Conservation (phyloP, 2,329 filamentous ascomycete species). For the Albophoma yamanashiensis region DNA sequence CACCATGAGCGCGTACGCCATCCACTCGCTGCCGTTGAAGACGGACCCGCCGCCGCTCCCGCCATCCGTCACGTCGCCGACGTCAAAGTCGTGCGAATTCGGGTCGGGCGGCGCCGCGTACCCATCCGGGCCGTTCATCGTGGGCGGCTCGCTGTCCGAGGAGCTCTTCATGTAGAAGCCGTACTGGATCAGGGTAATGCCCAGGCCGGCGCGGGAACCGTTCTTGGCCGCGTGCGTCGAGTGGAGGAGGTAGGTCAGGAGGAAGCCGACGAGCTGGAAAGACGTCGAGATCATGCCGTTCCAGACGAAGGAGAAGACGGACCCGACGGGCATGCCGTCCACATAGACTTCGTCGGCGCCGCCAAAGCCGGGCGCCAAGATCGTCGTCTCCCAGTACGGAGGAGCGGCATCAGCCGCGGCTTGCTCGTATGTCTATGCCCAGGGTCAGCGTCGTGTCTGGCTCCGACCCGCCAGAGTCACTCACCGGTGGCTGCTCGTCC, state of each 20-base stretch:
- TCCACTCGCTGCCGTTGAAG: slow-evolving; percentile 71
- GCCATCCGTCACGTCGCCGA: slow-evolving; percentile 48
- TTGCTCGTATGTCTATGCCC: slow-evolving; percentile 81
- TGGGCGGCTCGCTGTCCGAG: slow-evolving; percentile 29
- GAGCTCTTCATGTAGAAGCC: slow-evolving; percentile 86
- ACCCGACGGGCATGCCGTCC: slow-evolving; percentile 87
- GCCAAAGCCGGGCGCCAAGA: slow-evolving; percentile 81
- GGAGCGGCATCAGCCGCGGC: slow-evolving; percentile 92
- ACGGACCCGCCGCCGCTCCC: slow-evolving; percentile 33
- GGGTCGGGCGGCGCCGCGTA: slow-evolving; percentile 71
- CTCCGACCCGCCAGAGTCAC: slow-evolving; percentile 23
- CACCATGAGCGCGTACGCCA: slow-evolving; percentile 90
- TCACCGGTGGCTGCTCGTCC: slow-evolving; percentile 87
- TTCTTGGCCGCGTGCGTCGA: slow-evolving; percentile 98
- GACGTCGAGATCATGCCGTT: slow-evolving; percentile 96
- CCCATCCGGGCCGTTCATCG: slow-evolving; percentile 40
- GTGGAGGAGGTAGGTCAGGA: slow-evolving; percentile 94
- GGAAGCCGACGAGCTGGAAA: slow-evolving; percentile 93
- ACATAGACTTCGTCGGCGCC: slow-evolving; percentile 94
- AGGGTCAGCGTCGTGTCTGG: slow-evolving; percentile 20
- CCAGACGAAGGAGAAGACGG: slow-evolving; percentile 80
- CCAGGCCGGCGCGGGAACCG: slow-evolving; percentile 85
- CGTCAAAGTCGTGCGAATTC: slow-evolving; percentile 82
- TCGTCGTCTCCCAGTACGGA: slow-evolving; percentile 98
- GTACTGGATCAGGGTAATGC: slow-evolving; percentile 91